Evolutionary conservation across 768 basidiomycete species (phyloP), one percentile per base, ranked within the genome.

Genomic region (Russula olivacea): DNA sequence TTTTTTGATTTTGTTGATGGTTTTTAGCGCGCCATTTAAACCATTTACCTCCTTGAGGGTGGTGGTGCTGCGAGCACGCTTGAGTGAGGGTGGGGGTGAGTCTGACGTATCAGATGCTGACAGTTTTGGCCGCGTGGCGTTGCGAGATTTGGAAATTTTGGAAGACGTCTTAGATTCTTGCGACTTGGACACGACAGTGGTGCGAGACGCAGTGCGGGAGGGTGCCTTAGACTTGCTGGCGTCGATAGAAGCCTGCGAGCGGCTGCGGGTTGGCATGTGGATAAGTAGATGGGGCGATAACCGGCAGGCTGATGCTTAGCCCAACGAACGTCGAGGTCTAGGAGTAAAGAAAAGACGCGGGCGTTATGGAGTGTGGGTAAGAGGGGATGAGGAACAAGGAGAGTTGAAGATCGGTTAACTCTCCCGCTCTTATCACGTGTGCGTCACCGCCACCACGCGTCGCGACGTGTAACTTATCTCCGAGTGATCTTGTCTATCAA

Each of bases 241-340:
- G 30, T 54, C 56, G 38, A 59, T 55, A 32, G 61, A 53, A 21
- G 62, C 56, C 41, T 66, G 62, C 40, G 65, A 64, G 30, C 65
- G 65, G 21, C 52, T 64, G 21, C 65, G 65, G 53, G 65, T 6
- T 7, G 65, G 65, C 62, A 64, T 64, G 41, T 50, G n/a, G 32
- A 45, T 17, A 43, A 38, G 11, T 25, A 40, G 57, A 55, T 32
- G 34, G 19, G 15, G 21, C 12, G 40, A 30, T 3, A 34, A 49
- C 17, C n/a, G 38, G 28, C 1, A 4, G 25, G 19, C 41, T 28
- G n/a, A 53, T 2, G 53, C 7, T 8, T 8, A 7, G 23, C 36
- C 28, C 50, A 58, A 47, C 21, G 47, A 15, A 30, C 21, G 49
- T 45, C 40, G 11, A 19, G 41, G 14, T 45, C 45, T 30, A 38